phyloP scores from a whole-genome alignment of 371 early-diverging fungal species.

The Blastocladiella emersonii region DNA sequence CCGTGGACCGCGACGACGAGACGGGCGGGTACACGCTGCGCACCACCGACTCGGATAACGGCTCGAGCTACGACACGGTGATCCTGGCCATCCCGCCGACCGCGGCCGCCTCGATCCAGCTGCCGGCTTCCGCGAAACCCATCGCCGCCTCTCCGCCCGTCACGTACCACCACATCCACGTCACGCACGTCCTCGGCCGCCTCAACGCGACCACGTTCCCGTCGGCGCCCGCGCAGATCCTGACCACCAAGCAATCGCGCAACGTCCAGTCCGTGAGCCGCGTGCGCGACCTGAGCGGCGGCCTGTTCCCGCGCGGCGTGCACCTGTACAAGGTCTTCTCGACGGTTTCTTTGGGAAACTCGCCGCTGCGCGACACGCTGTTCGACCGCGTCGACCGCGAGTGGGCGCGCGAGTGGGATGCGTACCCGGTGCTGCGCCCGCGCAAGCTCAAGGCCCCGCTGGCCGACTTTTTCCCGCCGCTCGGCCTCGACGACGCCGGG shows the following conservation, averaged over 20 bases:
- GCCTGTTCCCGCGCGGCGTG: neutral
- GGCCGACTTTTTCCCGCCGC: slow-evolving; percentile 4
- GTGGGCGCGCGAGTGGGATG: slow-evolving; percentile 35
- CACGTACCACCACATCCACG: slow-evolving; percentile 40
- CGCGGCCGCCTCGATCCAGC: neutral
- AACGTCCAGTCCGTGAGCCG: neutral
- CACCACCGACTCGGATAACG: neutral
- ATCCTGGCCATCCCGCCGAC: slow-evolving; percentile 25
- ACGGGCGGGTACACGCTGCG: neutral
- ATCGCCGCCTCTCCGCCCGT: slow-evolving; percentile 7
- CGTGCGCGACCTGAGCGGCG: neutral
- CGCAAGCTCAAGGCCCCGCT: slow-evolving; percentile 12
- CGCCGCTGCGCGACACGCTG: slow-evolving; percentile 15
- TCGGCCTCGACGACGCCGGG: slow-evolving; percentile 21
- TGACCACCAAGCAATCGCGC: slow-evolving; percentile 30
- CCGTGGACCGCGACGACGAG: slow-evolving; percentile 6
- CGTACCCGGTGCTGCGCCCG: slow-evolving; percentile 44
- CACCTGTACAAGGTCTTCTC: slow-evolving; percentile 38
- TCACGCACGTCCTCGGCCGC: slow-evolving; percentile 44
- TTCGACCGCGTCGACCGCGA: neutral
- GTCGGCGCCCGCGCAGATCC: slow-evolving; percentile 32
- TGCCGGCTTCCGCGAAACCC: too few species aligned
- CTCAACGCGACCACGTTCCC: slow-evolving; percentile 26
- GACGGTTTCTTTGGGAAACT: too few species aligned
- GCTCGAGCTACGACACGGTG: slow-evolving; percentile 12